A percentile compares a stretch with the other conserved stretches of the same genome.
Evolutionary conservation across 306 rosid genomes (phyloP).

Genomic region (Fragaria vesca): DNA sequence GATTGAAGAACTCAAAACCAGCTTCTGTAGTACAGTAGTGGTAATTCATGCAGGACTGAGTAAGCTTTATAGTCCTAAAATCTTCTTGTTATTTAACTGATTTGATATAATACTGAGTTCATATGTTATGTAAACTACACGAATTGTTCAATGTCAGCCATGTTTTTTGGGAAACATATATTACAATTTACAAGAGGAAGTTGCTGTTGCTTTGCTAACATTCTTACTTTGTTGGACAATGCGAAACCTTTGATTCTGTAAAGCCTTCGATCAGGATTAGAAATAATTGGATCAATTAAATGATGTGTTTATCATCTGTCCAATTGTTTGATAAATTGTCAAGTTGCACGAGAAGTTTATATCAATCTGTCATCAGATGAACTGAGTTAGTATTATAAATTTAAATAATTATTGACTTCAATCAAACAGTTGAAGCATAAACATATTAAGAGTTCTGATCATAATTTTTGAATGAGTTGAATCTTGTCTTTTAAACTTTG

Average conservation of each 20-base stretch:
- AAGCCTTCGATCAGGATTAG: background rate
- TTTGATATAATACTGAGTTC: background rate
- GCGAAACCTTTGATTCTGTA: background rate
- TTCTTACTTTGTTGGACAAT: background rate
- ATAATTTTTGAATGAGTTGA: too few species aligned
- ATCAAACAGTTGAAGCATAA: too few species aligned
- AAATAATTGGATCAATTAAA: background rate
- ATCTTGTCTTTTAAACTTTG: too few species aligned
- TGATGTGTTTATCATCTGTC: background rate
- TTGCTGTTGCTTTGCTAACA: background rate
- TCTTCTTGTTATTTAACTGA: constrained; percentile 2
- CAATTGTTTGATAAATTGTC: background rate
- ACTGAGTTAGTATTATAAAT: background rate
- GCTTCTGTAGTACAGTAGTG: constrained; percentile 35
- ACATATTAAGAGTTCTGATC: too few species aligned
- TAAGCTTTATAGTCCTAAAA: background rate
- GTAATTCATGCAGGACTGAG: constrained; percentile 22
- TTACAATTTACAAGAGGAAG: background rate
- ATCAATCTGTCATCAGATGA: background rate
- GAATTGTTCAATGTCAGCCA: background rate
- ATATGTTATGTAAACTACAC: background rate
- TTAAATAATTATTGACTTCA: too few species aligned
- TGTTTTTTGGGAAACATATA: background rate
- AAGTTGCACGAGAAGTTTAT: too few species aligned
- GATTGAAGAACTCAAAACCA: constrained; percentile 48